Conservation (phyloP, 1,284 basidiomycete genomes). For the Fomitiporia mediterranea region DNA sequence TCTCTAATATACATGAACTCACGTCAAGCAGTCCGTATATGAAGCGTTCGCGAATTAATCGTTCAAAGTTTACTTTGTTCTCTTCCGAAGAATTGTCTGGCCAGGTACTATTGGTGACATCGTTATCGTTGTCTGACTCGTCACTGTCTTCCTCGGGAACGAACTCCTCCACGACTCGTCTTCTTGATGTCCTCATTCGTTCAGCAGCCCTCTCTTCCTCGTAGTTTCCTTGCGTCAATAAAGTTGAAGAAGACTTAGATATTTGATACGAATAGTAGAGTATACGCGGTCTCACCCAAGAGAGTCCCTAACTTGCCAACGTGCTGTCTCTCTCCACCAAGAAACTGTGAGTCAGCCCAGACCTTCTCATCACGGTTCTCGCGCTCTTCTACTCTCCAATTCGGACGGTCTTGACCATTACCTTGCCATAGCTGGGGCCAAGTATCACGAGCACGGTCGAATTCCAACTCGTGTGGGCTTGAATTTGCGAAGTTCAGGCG, state of each 20-base stretch:
- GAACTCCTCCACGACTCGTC: constrained; percentile 41
- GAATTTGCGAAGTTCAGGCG: constrained; percentile 54
- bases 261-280: background rate
- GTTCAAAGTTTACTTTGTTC: constrained; percentile 46
- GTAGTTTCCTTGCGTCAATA: constrained; percentile 58
- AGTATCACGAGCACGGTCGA: constrained; percentile 43
- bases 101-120: constrained; percentile 26
- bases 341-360: constrained; percentile 62
- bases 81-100: constrained; percentile 44
- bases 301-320: constrained; percentile 65
- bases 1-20: constrained; percentile 27
- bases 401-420: constrained; percentile 26
- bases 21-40: constrained; percentile 75
- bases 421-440: constrained; percentile 70
- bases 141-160: constrained; percentile 61
- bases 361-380: constrained; percentile 59
- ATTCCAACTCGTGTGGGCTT: constrained; percentile 49
- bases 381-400: constrained; percentile 42
- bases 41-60: constrained; percentile 59
- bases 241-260: background rate
- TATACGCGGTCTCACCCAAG: constrained; percentile 29
- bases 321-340: constrained; percentile 52
- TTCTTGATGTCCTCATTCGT: constrained; percentile 44
- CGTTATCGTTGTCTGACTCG: constrained; percentile 44
- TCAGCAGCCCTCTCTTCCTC: constrained; percentile 72